Evolutionary conservation across 768 basidiomycete species (phyloP), one percentile per base, ranked within the genome.

Genomic region (Lactarius trivialis): DNA sequence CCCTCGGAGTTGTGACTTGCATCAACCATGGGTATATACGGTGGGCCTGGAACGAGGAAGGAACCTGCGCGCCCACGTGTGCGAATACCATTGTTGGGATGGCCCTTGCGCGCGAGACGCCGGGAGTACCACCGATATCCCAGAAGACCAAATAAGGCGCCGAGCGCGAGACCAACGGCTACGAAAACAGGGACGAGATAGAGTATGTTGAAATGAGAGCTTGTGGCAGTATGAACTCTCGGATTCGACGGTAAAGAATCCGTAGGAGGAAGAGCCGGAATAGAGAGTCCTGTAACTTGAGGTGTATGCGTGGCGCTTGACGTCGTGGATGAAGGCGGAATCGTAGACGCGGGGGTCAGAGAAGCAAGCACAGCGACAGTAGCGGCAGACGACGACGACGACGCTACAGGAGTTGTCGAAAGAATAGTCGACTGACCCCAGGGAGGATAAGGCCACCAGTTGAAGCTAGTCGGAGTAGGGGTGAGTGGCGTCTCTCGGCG

Each of bases 381-480:
- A 3, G 57, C 26, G 21, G 57, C 15, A 19, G 60, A n/a, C 11
- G 54, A 28, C 6, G 55, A 50, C 34, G 28, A n/a, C 32, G 45
- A 41, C 30, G 11, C 17, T 11, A 19, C 28, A 14, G 39, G 30
- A 39, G 26, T 55, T 7, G 50, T 33, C 12, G 60, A 43, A 24
- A 50, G 56, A 5, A 36, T 36, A n/a, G 57, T 61, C 7, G 63
- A 64, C 45, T 68, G 63, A 4, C 69, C 65, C 69, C 70, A 72
- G 1, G 73, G 55, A 0, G 73, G 72, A 55, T 73, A 75, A 0
- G 73, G 73, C 73, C 73, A 74, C 73, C 73, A 74, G 57, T 72
- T 65, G 53, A 72, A 61, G 61, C 68, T 71, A 19, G 70, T 65
- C 15, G 71, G 60, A 12, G 21, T 24, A 21, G 65, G 11, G 6